Conservation (phyloP, 2,329 filamentous ascomycete species). For the Cylindrodendrum hubeiense region DNA sequence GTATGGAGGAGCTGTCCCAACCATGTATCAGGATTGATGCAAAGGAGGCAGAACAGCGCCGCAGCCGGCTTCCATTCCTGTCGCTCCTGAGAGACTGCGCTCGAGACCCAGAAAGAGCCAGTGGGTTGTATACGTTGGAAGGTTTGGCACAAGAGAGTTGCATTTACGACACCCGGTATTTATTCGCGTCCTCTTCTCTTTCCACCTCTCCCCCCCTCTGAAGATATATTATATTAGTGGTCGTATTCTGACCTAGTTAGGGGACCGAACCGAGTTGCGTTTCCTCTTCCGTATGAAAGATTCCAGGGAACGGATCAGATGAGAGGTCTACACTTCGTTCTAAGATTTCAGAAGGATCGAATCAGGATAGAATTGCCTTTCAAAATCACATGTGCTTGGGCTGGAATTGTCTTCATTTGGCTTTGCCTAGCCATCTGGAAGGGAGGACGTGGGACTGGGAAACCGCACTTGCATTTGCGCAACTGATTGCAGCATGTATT, state of each 20-base stretch:
- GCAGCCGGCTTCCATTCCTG: background rate
- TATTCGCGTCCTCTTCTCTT: background rate
- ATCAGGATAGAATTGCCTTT: background rate
- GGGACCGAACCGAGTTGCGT: background rate
- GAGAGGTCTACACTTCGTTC: background rate
- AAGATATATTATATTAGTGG: background rate
- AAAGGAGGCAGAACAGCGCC: slow-evolving; percentile 1
- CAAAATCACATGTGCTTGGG: background rate
- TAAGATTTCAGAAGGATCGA: background rate
- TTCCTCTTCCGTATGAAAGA: background rate
- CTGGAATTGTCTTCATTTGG: background rate
- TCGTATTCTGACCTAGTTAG: background rate
- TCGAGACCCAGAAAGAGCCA: background rate
- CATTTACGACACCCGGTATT: background rate
- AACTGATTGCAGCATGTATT: background rate
- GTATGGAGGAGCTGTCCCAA: background rate
- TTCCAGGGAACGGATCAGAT: background rate
- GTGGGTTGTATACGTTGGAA: background rate
- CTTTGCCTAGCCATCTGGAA: background rate
- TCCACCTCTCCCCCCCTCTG: background rate
- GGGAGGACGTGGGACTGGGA: background rate
- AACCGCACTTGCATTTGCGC: background rate
- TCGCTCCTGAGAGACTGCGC: background rate
- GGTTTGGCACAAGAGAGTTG: slow-evolving; percentile 2
- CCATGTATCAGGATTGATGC: background rate